A percentile compares a stretch with the other conserved stretches of the same genome.
Evolutionary conservation across 768 basidiomycete species (phyloP).

Genomic region (Suillus subalutaceus): DNA sequence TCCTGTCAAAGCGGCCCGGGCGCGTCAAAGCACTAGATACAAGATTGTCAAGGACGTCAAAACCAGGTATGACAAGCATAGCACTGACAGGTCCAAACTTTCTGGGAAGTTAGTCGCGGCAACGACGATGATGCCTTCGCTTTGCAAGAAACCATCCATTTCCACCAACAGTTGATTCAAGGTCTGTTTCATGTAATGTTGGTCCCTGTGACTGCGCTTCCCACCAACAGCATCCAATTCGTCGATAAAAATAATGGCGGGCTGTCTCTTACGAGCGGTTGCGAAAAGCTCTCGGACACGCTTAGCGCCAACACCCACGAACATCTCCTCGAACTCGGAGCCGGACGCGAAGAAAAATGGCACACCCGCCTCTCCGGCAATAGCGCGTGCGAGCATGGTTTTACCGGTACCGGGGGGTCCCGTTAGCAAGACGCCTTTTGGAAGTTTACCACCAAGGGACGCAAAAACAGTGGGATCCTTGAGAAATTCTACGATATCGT

Average conservation of each 20-base stretch:
- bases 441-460: conserved; percentile 89
- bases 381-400: conserved; percentile 87
- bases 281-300: conserved; percentile 95
- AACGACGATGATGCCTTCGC: conserved; percentile 93
- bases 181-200: conserved; percentile 92
- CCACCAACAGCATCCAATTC: conserved; percentile 94
- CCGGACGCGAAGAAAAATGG: conserved; percentile 98
- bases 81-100: conserved; percentile 80
- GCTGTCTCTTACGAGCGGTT: conserved; percentile 90
- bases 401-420: conserved; percentile 90
- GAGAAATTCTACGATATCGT: conserved; percentile 94
- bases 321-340: conserved; percentile 98
- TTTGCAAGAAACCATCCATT: conserved; percentile 95
- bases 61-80: conserved; percentile 8
- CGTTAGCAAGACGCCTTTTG: conserved; percentile 91
- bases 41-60: conserved; percentile 17
- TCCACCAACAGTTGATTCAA: conserved; percentile 96
- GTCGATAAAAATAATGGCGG: conserved; percentile 98
- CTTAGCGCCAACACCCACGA: conserved; percentile 93
- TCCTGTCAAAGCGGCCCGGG: conserved; percentile 95
- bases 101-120: conserved; percentile 99
- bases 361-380: conserved; percentile 97
- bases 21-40: conserved; percentile 81
- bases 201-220: conserved; percentile 80
- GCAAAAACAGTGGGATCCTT: conserved; percentile 92